Percentiles rank a stretch among this genome's conserved stretches.
These are phyloP conservation scores for Petrea volubilis DNA, from an alignment of 257 asterid species.

Conservation along the genomic window DNA sequence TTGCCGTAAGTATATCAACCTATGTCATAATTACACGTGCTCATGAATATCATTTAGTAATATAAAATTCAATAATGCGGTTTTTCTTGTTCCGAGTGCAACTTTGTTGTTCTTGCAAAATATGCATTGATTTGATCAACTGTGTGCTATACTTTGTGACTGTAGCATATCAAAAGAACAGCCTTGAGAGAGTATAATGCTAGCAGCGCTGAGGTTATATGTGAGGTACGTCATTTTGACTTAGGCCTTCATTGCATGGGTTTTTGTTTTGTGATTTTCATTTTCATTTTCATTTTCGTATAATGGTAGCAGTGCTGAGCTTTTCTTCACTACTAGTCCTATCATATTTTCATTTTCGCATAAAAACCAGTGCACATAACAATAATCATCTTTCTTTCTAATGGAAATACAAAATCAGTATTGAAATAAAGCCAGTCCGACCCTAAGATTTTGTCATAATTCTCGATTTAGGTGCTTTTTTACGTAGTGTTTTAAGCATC, in stretches of 20 bases:
- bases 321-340: not conserved
- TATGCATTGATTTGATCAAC: not conserved
- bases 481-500: not conserved
- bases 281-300: no score
- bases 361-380: no score
- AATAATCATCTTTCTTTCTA: no score
- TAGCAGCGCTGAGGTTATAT: constrained; percentile 81
- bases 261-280: no score
- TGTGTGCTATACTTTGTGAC: constrained; percentile 13
- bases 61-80: not conserved
- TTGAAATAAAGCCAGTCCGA: no score
- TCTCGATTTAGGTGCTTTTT: not conserved
- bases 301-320: not conserved
- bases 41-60: not conserved
- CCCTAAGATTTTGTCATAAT: no score
- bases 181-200: constrained; percentile 83
- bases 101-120: not conserved
- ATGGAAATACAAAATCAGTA: no score
- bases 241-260: no score
- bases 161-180: constrained; percentile 78
- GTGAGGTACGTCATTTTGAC: constrained; percentile 60
- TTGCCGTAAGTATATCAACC: no score
- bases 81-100: not conserved
- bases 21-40: not conserved
- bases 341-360: no score